Evolutionary conservation across 2,329 filamentous ascomycete species (phyloP).

Genomic region (Botrytis cinerea): DNA sequence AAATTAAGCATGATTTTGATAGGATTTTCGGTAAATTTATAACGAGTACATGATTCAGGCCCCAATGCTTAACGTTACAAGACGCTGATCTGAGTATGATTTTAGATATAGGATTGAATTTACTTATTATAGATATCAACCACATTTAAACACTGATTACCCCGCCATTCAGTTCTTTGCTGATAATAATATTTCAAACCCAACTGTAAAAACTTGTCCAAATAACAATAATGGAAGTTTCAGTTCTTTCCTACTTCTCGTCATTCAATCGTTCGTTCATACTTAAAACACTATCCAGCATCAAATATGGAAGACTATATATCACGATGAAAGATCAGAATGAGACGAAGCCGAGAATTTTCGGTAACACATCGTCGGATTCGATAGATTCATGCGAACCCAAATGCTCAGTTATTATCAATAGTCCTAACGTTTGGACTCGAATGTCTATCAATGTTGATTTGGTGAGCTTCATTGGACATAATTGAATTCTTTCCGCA

Average conservation of each 20-base stretch:
- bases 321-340: slow-evolving; percentile 11
- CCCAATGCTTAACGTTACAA: neutral
- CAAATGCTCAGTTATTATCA: neutral
- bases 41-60: too few species aligned
- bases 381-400: slow-evolving; percentile 1
- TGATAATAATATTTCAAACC: neutral
- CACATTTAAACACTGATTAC: neutral
- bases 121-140: neutral
- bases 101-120: neutral
- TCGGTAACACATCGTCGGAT: neutral
- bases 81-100: neutral
- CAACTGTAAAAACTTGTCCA: neutral
- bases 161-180: neutral
- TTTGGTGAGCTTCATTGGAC: neutral
- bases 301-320: slow-evolving; percentile 20
- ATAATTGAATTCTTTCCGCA: neutral
- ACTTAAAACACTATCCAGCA: neutral
- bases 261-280: slow-evolving; percentile 10
- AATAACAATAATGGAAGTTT: neutral
- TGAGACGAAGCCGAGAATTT: neutral
- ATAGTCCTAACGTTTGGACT: slow-evolving; percentile 13
- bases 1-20: too few species aligned
- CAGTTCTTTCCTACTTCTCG: neutral
- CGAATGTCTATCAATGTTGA: slow-evolving; percentile 13
- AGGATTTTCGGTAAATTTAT: too few species aligned